Percentiles rank a stretch among this genome's conserved stretches.
Conservation (phyloP, 768 basidiomycete species). For the Naematelia encephala region DNA sequence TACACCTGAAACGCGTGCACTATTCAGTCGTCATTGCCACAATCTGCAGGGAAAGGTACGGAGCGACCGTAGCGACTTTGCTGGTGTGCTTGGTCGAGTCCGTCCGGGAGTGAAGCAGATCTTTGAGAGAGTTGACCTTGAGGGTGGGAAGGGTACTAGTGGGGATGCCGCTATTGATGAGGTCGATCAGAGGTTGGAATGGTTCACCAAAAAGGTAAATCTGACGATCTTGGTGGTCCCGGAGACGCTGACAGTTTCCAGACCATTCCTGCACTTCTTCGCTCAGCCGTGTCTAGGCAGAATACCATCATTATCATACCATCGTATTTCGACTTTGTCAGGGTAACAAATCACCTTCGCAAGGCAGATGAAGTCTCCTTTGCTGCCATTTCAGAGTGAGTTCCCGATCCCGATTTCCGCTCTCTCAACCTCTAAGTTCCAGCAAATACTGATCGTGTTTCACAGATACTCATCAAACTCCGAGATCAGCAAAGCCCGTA, state of each 20-base stretch:
- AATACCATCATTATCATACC: slow-evolving; percentile 88
- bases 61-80: slow-evolving; percentile 61
- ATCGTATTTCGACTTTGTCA: slow-evolving; percentile 93
- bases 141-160: slow-evolving; percentile 13
- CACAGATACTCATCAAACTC: slow-evolving; percentile 83
- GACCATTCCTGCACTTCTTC: slow-evolving; percentile 76
- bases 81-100: slow-evolving; percentile 63
- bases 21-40: slow-evolving; percentile 70
- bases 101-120: slow-evolving; percentile 82
- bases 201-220: slow-evolving; percentile 78
- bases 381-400: slow-evolving; percentile 84
- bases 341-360: slow-evolving; percentile 79
- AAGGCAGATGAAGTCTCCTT: slow-evolving; percentile 69
- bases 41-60: slow-evolving; percentile 84
- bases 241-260: slow-evolving; percentile 45
- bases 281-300: slow-evolving; percentile 87
- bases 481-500: slow-evolving; percentile 89
- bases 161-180: slow-evolving; percentile 63
- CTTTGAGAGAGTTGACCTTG: slow-evolving; percentile 46
- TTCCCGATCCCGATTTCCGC: not conserved
- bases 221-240: no score
- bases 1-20: slow-evolving; percentile 76
- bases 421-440: not conserved
- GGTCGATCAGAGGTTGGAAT: slow-evolving; percentile 77
- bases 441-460: slow-evolving; percentile 2